These are phyloP conservation scores for Blastobotrys indianensis DNA, from an alignment of 1,139 yeast genomes.

Conservation along the genomic window DNA sequence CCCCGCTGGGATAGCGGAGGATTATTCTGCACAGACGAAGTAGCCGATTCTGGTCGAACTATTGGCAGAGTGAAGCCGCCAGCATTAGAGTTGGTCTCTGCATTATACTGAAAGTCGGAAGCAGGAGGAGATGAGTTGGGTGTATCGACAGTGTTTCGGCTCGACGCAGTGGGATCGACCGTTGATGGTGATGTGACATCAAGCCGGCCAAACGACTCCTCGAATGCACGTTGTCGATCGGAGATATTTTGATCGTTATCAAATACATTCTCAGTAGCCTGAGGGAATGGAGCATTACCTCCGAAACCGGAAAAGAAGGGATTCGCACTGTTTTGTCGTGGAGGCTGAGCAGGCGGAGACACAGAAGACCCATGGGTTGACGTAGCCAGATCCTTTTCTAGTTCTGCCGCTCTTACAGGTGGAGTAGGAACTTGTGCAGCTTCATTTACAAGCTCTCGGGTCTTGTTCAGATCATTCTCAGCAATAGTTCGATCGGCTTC, in stretches of 20 bases:
- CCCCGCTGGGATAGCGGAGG: constrained; percentile 86
- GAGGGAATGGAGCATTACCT: constrained; percentile 30
- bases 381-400: not conserved
- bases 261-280: constrained; percentile 14
- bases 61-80: constrained; percentile 42
- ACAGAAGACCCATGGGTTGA: not conserved
- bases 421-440: too few relatives aligned
- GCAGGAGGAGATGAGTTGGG: constrained; percentile 54
- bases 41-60: constrained; percentile 70
- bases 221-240: constrained; percentile 20
- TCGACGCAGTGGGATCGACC: constrained; percentile 36
- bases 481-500: constrained; percentile 19
- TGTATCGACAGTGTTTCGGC: constrained; percentile 42
- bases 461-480: not conserved
- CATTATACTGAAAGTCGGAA: constrained; percentile 36
- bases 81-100: constrained; percentile 39
- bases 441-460: not conserved
- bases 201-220: constrained; percentile 26
- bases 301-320: constrained; percentile 28
- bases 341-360: constrained; percentile 1
- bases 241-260: not conserved
- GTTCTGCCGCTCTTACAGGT: too few relatives aligned
- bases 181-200: constrained; percentile 29
- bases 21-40: constrained; percentile 88
- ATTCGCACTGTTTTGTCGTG: constrained; percentile 20